Conservation (phyloP, 2,329 filamentous ascomycete genomes). For the Cordyceps javanica region DNA sequence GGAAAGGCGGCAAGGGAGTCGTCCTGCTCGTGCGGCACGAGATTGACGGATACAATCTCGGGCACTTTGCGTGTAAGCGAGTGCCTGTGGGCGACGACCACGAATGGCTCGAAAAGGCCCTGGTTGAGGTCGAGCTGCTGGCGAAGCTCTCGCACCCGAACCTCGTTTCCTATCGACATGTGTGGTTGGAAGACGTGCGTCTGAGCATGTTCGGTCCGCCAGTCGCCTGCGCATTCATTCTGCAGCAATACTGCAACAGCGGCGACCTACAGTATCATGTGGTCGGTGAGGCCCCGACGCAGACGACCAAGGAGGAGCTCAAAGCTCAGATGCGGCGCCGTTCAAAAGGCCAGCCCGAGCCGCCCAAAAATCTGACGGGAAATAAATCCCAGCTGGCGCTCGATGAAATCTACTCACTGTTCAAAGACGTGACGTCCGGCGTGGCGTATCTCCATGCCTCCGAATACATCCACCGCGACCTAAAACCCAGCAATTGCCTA, state of each 20-base stretch:
- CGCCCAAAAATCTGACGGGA: conserved; percentile 41
- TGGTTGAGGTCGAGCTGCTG: conserved; percentile 88
- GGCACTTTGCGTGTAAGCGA: conserved; percentile 92
- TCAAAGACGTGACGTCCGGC: conserved; percentile 90
- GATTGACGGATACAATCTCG: conserved; percentile 80
- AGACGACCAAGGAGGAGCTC: conserved; percentile 72
- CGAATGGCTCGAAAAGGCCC: conserved; percentile 86
- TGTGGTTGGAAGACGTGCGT: conserved; percentile 88
- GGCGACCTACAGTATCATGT: conserved; percentile 88
- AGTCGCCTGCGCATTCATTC: conserved; percentile 91
- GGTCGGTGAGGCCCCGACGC: conserved; percentile 57
- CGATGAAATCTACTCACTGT: conserved; percentile 94
- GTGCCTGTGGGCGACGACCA: conserved; percentile 95
- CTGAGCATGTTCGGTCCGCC: conserved; percentile 82
- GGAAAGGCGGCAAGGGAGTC: conserved; percentile 87
- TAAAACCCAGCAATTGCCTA: conserved; percentile 94
- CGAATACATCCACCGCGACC: conserved; percentile 91
- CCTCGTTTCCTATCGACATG: conserved; percentile 91
- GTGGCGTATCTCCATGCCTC: conserved; percentile 83
- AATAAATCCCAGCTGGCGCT: conserved; percentile 51
- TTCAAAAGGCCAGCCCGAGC: conserved; percentile 70
- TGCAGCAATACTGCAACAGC: conserved; percentile 95
- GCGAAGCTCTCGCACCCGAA: conserved; percentile 92
- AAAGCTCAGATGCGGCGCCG: conserved; percentile 80
- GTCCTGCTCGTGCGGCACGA: conserved; percentile 91